Conservation (phyloP, 2,329 filamentous ascomycete genomes). For the Meredithiella fracta region DNA sequence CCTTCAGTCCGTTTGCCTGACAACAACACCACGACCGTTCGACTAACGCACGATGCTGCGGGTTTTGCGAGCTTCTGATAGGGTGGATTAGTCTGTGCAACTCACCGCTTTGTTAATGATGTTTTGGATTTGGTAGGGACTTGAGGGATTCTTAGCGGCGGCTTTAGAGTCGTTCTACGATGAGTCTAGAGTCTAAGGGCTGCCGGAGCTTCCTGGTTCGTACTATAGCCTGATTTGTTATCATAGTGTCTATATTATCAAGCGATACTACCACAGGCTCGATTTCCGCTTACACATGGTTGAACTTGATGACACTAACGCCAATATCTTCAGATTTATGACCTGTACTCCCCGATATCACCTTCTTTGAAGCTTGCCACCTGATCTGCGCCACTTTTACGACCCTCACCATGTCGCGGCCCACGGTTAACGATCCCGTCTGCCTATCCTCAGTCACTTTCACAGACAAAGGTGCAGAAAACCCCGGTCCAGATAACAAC, state of each 20-base stretch:
- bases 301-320: too few species aligned
- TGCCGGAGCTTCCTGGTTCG: too few species aligned
- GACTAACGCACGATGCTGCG: neutral
- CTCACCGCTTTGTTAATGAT: slow-evolving; percentile 1
- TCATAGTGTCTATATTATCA: neutral
- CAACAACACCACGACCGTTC: slow-evolving; percentile 1
- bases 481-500: neutral
- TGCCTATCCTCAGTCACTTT: neutral
- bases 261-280: neutral
- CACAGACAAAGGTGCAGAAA: neutral
- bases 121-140: neutral
- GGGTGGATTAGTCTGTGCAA: neutral
- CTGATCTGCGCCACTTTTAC: neutral
- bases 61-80: neutral
- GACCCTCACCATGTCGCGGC: neutral
- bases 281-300: too few species aligned
- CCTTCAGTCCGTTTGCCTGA: neutral
- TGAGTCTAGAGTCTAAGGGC: too few species aligned
- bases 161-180: too few species aligned
- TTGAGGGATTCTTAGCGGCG: too few species aligned
- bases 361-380: neutral
- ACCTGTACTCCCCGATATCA: neutral
- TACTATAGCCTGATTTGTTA: too few species aligned
- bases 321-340: neutral
- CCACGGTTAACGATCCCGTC: neutral